Percentiles rank a stretch among this genome's conserved stretches.
Evolutionary conservation across 2,329 filamentous ascomycete genomes (phyloP).

Genomic region (Fusarium coicis): DNA sequence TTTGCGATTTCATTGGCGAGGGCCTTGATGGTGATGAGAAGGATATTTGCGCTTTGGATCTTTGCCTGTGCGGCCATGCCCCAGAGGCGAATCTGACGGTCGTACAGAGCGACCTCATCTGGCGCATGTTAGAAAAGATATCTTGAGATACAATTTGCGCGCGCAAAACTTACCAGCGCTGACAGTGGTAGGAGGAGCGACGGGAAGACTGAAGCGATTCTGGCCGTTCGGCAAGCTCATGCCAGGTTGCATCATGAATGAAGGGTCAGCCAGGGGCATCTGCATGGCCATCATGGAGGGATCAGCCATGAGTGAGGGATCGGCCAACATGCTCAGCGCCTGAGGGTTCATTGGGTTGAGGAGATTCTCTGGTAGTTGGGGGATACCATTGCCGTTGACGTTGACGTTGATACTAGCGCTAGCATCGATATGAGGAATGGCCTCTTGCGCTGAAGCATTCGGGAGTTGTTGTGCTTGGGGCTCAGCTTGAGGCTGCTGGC

Average conservation of each 20-base stretch:
- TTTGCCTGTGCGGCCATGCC: constrained; percentile 94
- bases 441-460: constrained; percentile 9
- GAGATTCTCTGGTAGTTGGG: constrained; percentile 36
- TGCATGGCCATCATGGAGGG: constrained; percentile 40
- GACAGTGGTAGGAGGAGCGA: constrained; percentile 42
- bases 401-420: constrained; percentile 19
- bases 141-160: not conserved
- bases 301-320: constrained; percentile 42
- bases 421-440: constrained; percentile 18
- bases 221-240: constrained; percentile 48
- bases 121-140: constrained; percentile 20
- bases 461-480: constrained; percentile 36
- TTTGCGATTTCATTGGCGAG: constrained; percentile 96
- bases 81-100: constrained; percentile 97
- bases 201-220: constrained; percentile 40
- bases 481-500: constrained; percentile 29
- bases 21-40: constrained; percentile 87
- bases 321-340: constrained; percentile 40
- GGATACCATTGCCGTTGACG: constrained; percentile 32
- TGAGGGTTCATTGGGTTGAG: constrained; percentile 39
- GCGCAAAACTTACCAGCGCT: constrained; percentile 48
- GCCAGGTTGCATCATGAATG: constrained; percentile 46
- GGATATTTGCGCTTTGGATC: constrained; percentile 88
- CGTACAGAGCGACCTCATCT: constrained; percentile 98
- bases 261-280: constrained; percentile 43